Evolutionary conservation across 768 basidiomycete genomes (phyloP), one percentile per base, ranked within the genome.

Genomic region (Amanita polypyramis): DNA sequence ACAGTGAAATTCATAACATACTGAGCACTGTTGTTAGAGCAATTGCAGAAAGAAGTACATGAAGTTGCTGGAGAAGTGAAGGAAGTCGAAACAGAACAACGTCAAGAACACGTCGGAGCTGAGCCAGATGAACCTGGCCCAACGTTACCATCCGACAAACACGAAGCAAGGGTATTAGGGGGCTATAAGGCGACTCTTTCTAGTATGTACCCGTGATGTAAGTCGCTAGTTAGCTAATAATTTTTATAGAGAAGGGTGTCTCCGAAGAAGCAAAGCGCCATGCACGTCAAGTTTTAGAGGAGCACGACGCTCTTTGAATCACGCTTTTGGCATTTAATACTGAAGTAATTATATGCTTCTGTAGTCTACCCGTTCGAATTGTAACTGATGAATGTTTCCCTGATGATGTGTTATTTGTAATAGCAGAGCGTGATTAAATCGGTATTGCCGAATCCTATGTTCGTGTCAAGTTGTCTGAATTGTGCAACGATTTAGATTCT

Each of bases 141-240:
- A 15, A 23, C 30, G 14, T 32, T 7, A 12, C 39, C 39, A 15
- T 17, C 15, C 11, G 27, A 39, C 20, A 53, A 54, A 34, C 44
- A 49, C 21, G 49, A 54, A 15, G 43, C 47, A 15, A 53, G 53
- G 29, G 56, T 60, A 20, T 50, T 63, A 7, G 60, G 63, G 5
- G 62, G 60, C 2, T 62, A 63, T 44, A 65, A 63, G 44, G 63
- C 64, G 0, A 58, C 63, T 9, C 32, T 61, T 23, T 52, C 56
- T 19, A 63, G 64, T 65, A 33, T 49, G 60, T 46, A 11, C 11
- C n/a, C 4, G n/a, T 43, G 6, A 29, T 15, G 19, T 27, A 23
- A 7, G n/a, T n/a, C 20, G 12, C 19, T 20, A n/a, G 10, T 6
- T 9, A 3, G 33, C 29, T 43, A 30, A 25, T 12, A 5, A 10